Base-by-base conservation (phyloP, 176 grass and related monocot species). In the Rhipidocladum racemiflorum region DNA sequence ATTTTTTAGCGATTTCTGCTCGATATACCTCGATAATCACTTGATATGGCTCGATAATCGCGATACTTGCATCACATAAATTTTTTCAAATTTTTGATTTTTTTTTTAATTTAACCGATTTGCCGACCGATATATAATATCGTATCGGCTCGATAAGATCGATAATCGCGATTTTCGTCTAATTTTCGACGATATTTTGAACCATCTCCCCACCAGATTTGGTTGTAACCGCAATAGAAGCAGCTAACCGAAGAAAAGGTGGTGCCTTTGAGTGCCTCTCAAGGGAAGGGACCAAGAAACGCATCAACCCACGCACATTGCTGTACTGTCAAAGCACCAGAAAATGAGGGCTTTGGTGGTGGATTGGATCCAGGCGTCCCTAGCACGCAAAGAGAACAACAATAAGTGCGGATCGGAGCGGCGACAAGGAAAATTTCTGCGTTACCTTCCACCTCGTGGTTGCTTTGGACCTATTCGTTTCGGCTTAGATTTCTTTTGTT, bases 211-310 rank as follows among this genome's bases (percentile, higher is more conserved):
- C 80, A 80, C 66, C 48, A 38, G 64, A 66, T 85, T 86, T 78
- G 57, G 83, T 82, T 90, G 50, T 53, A 75, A 79, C 80, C 59
- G 68, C 74, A 5, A 45, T 68, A 36, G 83, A 29, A 10, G 72
- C 76, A 89, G 75, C 70, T 25, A 70, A 63, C 70, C 14, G 44
- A 56, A 12, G 12, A 30, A 85, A 89, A 77, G 78, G 3, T 75
- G 61, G 65, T 54, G 21, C 39, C 79, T 82, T 90, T 86, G 78
- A 86, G 88, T 90, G 65, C 12, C 6, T 46, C 83, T 70, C 38
- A 90, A 81, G 88, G 50, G 88, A 90, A 81, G 88, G 50, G 88
- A 82, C 28, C 66, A 20, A 21, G 70, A 6, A 61, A 57, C 44
- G 55, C 77, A 76, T 72, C 83, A 72, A 54, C 79, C 46, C 63